These are phyloP conservation scores for Fusarium temperatum DNA, from an alignment of 2,329 filamentous ascomycete genomes.

Conservation along the genomic window DNA sequence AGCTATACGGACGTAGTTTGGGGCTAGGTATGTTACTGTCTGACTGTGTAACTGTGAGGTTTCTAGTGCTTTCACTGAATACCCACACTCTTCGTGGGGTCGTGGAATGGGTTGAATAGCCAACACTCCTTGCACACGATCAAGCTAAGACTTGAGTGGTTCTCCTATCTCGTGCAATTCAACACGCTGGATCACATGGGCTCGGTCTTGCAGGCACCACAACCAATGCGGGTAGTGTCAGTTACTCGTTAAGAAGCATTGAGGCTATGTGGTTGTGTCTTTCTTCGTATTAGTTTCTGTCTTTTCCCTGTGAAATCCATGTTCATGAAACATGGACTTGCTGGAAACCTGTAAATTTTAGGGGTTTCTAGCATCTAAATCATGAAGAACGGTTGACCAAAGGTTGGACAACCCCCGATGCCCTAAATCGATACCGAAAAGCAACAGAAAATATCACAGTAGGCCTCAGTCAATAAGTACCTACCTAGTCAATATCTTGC, in stretches of 20 bases:
- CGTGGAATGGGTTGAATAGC: neutral
- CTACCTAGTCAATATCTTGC: too few relatives aligned
- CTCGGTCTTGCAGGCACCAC: neutral
- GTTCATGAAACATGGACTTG: fast-evolving
- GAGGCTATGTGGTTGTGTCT: neutral
- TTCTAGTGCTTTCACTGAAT: neutral
- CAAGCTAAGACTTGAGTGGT: neutral
- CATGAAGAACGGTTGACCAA: too few relatives aligned
- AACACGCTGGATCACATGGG: neutral
- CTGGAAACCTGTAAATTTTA: too few relatives aligned
- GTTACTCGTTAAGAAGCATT: neutral
- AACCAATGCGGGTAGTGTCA: neutral
- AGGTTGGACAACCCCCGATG: too few relatives aligned
- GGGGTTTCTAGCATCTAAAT: too few relatives aligned
- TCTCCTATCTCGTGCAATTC: neutral
- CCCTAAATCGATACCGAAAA: fast-evolving
- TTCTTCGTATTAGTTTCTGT: too few relatives aligned
- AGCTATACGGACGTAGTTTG: neutral
- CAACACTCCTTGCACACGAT: neutral
- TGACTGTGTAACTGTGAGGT: neutral
- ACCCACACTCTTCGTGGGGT: neutral
- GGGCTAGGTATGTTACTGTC: neutral
- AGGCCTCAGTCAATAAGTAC: neutral
- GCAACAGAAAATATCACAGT: too few relatives aligned
- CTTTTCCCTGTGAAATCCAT: neutral